Evolutionary conservation across 75 land plant genomes (phyloP).

Genomic region (Azolla pinnata): DNA sequence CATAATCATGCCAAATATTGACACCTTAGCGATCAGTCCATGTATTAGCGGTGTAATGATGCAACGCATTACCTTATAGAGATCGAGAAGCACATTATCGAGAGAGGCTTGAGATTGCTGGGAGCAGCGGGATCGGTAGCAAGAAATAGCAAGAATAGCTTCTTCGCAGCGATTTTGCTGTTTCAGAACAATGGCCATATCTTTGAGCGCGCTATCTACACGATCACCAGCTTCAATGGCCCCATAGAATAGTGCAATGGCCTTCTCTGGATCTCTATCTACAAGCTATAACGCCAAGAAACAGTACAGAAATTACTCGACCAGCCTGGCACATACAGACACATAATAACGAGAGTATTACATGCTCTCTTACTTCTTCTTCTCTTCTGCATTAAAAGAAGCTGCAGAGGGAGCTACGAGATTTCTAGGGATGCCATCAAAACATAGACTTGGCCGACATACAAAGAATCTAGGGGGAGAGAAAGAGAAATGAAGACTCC

Average conservation of each 20-base stretch:
- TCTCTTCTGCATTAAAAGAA: too few species aligned
- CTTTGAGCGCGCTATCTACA: slow-evolving; percentile 62
- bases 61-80: slow-evolving; percentile 54
- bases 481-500: too few species aligned
- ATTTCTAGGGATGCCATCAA: too few species aligned
- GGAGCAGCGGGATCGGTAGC: slow-evolving; percentile 51
- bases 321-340: too few species aligned
- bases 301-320: too few species aligned
- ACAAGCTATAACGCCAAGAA: too few species aligned
- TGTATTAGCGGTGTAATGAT: neutral
- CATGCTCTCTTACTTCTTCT: too few species aligned
- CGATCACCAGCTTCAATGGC: slow-evolving; percentile 55
- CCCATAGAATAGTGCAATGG: slow-evolving; percentile 52
- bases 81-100: slow-evolving; percentile 57
- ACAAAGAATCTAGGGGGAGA: too few species aligned
- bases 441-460: too few species aligned
- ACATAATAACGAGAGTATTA: too few species aligned
- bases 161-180: slow-evolving; percentile 50
- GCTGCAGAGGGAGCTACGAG: too few species aligned
- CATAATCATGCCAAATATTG: neutral
- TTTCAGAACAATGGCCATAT: slow-evolving; percentile 67
- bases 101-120: slow-evolving; percentile 55
- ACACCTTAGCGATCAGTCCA: neutral
- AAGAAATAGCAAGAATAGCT: slow-evolving; percentile 49
- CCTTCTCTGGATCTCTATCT: slow-evolving; percentile 46